These are phyloP conservation scores for Monosporascus sp. DNA, from an alignment of 2,329 filamentous ascomycete genomes.

Conservation along the genomic window DNA sequence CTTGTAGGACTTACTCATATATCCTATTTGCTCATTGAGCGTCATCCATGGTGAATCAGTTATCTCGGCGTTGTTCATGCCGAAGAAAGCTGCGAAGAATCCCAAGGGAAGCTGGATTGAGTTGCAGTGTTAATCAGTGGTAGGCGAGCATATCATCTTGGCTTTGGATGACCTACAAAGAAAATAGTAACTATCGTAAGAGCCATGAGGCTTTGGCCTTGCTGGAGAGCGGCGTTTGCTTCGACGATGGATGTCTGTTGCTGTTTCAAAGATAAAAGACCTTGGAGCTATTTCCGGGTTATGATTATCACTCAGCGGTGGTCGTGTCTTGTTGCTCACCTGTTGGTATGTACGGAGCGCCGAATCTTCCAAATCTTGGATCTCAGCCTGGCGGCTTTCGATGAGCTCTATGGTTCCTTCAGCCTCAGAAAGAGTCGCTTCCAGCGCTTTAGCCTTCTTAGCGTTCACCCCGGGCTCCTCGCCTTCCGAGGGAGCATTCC, in stretches of 20 bases:
- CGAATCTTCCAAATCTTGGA: constrained; percentile 1
- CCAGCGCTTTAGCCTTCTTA: neutral
- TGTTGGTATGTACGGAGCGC: constrained; percentile 11
- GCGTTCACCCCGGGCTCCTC: neutral
- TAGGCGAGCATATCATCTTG: neutral
- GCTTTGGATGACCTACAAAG: constrained; percentile 19
- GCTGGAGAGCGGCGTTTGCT: constrained; percentile 23
- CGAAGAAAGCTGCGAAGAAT: neutral
- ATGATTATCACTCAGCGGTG: no score
- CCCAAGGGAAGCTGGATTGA: neutral
- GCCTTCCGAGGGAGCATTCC: neutral
- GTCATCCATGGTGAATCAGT: constrained; percentile 4
- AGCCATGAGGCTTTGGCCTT: constrained; percentile 27
- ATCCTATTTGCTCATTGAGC: constrained; percentile 8
- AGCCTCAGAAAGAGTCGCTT: neutral
- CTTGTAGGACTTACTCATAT: constrained; percentile 19
- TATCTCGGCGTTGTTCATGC: constrained; percentile 3
- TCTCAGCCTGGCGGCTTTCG: constrained; percentile 1
- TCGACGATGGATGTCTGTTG: constrained; percentile 30
- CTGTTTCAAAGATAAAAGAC: constrained; percentile 26
- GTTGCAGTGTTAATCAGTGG: neutral
- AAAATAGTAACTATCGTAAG: constrained; percentile 30
- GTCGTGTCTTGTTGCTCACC: constrained; percentile 7
- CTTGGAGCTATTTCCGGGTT: constrained; percentile 15
- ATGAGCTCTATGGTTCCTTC: neutral